Evolutionary conservation across 768 basidiomycete genomes (phyloP).

Genomic region (Pisolithus albus): DNA sequence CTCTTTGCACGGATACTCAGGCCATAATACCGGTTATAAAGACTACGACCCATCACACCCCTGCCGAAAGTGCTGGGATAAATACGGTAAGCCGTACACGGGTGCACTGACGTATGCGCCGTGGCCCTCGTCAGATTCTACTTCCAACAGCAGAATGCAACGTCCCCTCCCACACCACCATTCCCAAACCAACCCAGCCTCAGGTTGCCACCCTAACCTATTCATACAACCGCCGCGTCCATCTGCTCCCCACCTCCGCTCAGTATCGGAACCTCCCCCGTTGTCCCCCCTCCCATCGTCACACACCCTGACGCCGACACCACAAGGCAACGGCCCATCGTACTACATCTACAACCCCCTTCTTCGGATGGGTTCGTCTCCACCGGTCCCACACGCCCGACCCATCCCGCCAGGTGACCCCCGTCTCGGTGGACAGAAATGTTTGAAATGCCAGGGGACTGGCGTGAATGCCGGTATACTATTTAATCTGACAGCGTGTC

Average conservation of each 20-base stretch:
- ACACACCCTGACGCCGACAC: no score
- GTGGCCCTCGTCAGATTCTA: constrained; percentile 24
- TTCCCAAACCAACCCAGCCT: not conserved
- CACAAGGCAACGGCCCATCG: constrained; percentile 5
- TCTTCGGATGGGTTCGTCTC: constrained; percentile 5
- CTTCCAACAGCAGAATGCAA: constrained; percentile 19
- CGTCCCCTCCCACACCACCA: constrained; percentile 24
- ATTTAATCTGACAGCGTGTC: constrained; percentile 49
- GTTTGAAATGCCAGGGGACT: constrained; percentile 58
- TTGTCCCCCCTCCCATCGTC: not conserved
- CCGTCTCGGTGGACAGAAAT: constrained; percentile 58
- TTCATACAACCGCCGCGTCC: not conserved
- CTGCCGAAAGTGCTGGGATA: constrained; percentile 70
- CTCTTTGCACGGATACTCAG: constrained; percentile 29
- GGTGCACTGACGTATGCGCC: constrained; percentile 54
- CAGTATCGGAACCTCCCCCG: constrained; percentile 12
- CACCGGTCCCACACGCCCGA: constrained; percentile 36
- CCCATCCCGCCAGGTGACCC: constrained; percentile 60
- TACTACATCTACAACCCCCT: constrained; percentile 23
- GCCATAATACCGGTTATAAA: constrained; percentile 72
- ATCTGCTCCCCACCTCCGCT: constrained; percentile 10
- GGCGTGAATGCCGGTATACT: constrained; percentile 48
- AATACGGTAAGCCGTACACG: constrained; percentile 53
- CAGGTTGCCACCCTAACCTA: not conserved
- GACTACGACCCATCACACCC: constrained; percentile 57